phyloP scores from a whole-genome alignment of 2,329 filamentous ascomycete species.

The Nemania sp. region DNA sequence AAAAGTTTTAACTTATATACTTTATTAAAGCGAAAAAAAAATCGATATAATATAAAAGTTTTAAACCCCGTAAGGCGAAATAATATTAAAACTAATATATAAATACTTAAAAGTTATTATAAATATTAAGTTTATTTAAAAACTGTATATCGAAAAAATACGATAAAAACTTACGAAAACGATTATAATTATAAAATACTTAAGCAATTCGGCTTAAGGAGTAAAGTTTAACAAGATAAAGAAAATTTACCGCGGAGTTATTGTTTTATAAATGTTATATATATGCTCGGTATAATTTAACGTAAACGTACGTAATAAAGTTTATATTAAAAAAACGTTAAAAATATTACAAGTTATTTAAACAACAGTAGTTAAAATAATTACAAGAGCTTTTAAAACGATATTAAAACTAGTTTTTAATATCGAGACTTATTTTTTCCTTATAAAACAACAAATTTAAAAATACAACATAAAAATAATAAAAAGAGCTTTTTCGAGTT shows the following conservation, averaged over 20 bases:
- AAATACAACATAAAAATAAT: too few relatives aligned
- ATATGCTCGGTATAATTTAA: not conserved
- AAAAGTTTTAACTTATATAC: too few relatives aligned
- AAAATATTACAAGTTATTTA: conserved; percentile 3
- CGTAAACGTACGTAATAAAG: not conserved
- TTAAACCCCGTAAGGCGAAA: too few relatives aligned
- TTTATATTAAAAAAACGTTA: conserved; percentile 1
- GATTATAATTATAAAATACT: not conserved
- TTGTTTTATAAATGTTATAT: conserved; percentile 4
- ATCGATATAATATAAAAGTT: too few relatives aligned
- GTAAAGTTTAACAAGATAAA: not conserved
- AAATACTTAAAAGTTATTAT: too few relatives aligned
- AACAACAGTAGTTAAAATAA: conserved; percentile 2
- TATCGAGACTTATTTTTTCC: too few relatives aligned
- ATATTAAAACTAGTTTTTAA: not conserved
- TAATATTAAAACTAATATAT: too few relatives aligned
- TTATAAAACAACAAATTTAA: too few relatives aligned
- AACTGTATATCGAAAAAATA: too few relatives aligned
- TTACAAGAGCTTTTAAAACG: conserved; percentile 1
- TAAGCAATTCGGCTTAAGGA: not conserved
- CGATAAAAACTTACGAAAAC: conserved; percentile 1
- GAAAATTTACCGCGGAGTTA: not conserved
- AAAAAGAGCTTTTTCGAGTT: too few relatives aligned
- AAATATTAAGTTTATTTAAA: too few relatives aligned
- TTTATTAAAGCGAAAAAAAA: too few relatives aligned